These are phyloP conservation scores for Talaromyces liani DNA, from an alignment of 495 filamentous ascomycete species.

Conservation along the genomic window DNA sequence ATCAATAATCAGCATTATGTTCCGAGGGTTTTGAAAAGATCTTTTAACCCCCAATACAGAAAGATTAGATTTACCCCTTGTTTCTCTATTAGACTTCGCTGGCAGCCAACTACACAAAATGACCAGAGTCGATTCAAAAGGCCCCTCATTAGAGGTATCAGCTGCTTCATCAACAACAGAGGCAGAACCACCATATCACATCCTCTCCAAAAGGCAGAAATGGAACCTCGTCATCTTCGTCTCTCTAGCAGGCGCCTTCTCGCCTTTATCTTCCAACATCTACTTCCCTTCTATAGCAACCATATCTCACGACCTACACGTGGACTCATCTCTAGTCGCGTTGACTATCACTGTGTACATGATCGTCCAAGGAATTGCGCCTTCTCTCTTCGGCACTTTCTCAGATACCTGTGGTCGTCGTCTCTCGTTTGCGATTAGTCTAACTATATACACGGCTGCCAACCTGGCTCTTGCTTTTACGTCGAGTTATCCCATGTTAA, in stretches of 20 bases:
- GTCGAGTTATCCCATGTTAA: slow-evolving; percentile 51
- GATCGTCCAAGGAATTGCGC: slow-evolving; percentile 39
- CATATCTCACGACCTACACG: slow-evolving; percentile 15
- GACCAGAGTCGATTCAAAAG: background rate
- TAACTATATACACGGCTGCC: slow-evolving; percentile 37
- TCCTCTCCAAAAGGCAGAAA: slow-evolving; percentile 50
- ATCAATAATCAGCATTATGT: background rate
- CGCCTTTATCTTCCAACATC: slow-evolving; percentile 68
- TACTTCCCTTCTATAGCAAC: slow-evolving; percentile 64
- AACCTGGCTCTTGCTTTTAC: slow-evolving; percentile 59
- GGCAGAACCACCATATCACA: slow-evolving; percentile 33
- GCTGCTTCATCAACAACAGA: background rate
- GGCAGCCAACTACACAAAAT: background rate
- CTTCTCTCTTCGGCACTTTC: slow-evolving; percentile 36
- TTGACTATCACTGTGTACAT: slow-evolving; percentile 37
- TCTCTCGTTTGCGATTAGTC: slow-evolving; percentile 30
- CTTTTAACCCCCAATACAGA: too few relatives aligned
- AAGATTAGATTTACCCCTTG: background rate
- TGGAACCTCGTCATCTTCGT: slow-evolving; percentile 59
- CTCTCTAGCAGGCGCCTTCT: slow-evolving; percentile 40
- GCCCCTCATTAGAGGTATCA: background rate
- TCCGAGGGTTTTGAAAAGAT: too few relatives aligned
- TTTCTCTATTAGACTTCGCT: background rate
- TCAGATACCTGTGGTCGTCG: slow-evolving; percentile 36
- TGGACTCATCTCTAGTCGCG: slow-evolving; percentile 27